A percentile compares a stretch with the other conserved stretches of the same genome.
Conservation (phyloP, 2,329 filamentous ascomycete genomes). For the Aurifilum marmelostoma region DNA sequence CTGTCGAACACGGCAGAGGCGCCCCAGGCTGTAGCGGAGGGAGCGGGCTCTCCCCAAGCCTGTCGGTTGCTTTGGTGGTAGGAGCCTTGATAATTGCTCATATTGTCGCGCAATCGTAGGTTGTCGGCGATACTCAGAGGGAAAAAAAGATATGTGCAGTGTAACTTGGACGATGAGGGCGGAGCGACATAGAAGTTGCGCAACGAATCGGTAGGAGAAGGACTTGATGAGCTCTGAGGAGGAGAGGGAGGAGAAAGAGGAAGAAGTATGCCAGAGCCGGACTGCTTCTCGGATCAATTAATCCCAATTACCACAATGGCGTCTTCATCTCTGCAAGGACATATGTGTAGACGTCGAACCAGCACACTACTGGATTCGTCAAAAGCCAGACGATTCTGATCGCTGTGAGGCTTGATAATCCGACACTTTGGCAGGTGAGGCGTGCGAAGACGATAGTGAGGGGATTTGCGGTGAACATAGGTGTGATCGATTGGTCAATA, state of each 20-base stretch:
- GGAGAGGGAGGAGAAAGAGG: not conserved
- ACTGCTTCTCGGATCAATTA: not conserved
- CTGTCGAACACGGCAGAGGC: not conserved
- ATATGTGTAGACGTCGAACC: conserved; percentile 18
- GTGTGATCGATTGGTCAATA: conserved; percentile 16
- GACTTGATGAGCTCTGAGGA: not conserved
- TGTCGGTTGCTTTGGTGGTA: not conserved
- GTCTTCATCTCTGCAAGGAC: conserved; percentile 9
- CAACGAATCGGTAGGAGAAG: not conserved
- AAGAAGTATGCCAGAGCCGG: not conserved
- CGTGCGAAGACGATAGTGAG: conserved; percentile 19
- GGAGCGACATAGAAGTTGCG: not conserved
- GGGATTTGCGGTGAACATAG: conserved; percentile 15
- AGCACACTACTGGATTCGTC: conserved; percentile 10
- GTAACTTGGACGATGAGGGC: not conserved
- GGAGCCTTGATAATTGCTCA: not conserved
- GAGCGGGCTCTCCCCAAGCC: not conserved
- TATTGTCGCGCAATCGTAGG: not conserved
- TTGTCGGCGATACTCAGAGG: not conserved
- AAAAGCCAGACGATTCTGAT: conserved; percentile 11
- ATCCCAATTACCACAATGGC: conserved; percentile 2
- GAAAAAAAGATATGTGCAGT: not conserved
- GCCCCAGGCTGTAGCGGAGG: not conserved
- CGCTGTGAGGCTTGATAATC: conserved; percentile 16
- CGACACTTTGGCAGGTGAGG: conserved; percentile 23